Conservation (phyloP, 768 basidiomycete genomes). For the Rhodocollybia butyracea region DNA sequence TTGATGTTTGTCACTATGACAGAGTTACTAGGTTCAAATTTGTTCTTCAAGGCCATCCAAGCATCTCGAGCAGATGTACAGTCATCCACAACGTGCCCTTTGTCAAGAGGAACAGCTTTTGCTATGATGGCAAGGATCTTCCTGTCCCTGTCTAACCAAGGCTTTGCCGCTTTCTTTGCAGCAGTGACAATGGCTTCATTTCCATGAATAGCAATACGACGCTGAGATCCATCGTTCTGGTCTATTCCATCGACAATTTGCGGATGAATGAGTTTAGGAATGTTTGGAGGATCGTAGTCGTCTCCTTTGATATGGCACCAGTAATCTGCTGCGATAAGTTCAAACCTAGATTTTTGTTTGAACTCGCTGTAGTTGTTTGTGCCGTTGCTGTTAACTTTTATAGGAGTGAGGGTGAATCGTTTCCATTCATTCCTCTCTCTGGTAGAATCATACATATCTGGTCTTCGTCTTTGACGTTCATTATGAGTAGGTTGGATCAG, state of each 20-base stretch:
- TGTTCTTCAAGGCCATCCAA: constrained; percentile 13
- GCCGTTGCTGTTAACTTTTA: background rate
- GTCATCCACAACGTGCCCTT: constrained; percentile 11
- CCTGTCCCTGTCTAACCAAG: constrained; percentile 11
- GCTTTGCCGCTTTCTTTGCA: constrained; percentile 11
- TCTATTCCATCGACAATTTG: constrained; percentile 7
- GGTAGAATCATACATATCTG: too few relatives aligned
- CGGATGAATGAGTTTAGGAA: constrained; percentile 10
- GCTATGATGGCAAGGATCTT: constrained; percentile 12
- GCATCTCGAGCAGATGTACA: constrained; percentile 9
- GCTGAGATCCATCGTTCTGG: background rate
- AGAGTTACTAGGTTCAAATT: constrained; percentile 11
- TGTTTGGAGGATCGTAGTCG: constrained; percentile 9
- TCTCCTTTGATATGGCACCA: constrained; percentile 8
- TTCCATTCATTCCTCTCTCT: too few relatives aligned
- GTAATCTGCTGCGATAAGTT: constrained; percentile 12
- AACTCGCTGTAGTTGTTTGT: constrained; percentile 6
- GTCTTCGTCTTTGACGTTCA: too few relatives aligned
- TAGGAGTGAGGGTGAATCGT: background rate
- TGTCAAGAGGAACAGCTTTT: constrained; percentile 8
- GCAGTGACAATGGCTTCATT: constrained; percentile 6
- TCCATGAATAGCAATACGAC: constrained; percentile 8
- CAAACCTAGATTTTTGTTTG: constrained; percentile 6
- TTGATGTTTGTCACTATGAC: constrained; percentile 8
- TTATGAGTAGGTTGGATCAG: too few relatives aligned